Conservation (phyloP, 768 basidiomycete species). For the Artomyces pyxidatus region DNA sequence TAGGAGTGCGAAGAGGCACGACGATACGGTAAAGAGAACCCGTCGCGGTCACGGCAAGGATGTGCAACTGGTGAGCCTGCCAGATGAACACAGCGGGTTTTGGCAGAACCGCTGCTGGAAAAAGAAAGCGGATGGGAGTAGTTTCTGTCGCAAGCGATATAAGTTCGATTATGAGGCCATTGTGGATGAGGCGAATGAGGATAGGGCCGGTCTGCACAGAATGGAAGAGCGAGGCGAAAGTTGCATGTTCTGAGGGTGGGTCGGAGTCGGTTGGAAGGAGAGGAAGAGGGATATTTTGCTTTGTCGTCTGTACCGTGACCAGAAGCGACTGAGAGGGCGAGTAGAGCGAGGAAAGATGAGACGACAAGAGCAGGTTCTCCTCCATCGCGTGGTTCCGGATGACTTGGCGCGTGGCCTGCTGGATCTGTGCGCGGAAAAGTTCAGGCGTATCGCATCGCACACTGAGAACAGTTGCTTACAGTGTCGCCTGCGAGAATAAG, state of each 20-base stretch:
- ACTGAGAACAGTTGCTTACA: too few relatives aligned
- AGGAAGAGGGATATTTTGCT: constrained; percentile 44
- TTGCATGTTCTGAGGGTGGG: constrained; percentile 66
- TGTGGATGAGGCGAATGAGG: constrained; percentile 67
- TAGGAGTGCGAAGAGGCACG: constrained; percentile 41
- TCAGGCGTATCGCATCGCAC: too few relatives aligned
- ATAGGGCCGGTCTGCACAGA: constrained; percentile 54
- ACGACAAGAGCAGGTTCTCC: constrained; percentile 25
- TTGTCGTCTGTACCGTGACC: constrained; percentile 50
- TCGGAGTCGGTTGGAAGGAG: constrained; percentile 29
- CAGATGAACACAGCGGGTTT: constrained; percentile 56
- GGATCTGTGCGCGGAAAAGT: too few relatives aligned
- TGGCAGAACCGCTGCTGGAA: constrained; percentile 60
- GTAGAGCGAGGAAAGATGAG: constrained; percentile 60
- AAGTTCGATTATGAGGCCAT: constrained; percentile 67
- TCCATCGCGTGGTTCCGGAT: too few relatives aligned
- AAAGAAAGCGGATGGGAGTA: constrained; percentile 67
- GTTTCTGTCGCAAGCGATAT: constrained; percentile 60
- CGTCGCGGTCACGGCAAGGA: constrained; percentile 57
- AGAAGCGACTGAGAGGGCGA: constrained; percentile 42
- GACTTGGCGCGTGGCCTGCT: too few relatives aligned
- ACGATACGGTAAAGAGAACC: constrained; percentile 71
- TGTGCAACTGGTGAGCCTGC: constrained; percentile 44
- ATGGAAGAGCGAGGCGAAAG: constrained; percentile 49
- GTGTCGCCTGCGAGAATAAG: too few relatives aligned